phyloP scores from a whole-genome alignment of 2,329 filamentous ascomycete species.

The Colletotrichum kahawae region DNA sequence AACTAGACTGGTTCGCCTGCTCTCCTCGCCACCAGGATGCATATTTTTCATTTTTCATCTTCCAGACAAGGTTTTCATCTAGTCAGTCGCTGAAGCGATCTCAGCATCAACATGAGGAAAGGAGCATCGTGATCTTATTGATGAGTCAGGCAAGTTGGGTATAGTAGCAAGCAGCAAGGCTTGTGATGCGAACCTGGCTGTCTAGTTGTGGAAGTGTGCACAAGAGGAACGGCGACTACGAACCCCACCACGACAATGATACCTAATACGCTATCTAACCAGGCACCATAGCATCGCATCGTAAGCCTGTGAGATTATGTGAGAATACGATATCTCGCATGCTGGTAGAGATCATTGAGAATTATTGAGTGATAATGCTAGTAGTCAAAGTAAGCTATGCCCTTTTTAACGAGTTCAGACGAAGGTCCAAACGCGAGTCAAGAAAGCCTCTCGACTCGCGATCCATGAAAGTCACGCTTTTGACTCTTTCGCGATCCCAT shows the following conservation, averaged over 20 bases:
- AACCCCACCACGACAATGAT: background rate
- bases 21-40: background rate
- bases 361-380: background rate
- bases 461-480: background rate
- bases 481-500: background rate
- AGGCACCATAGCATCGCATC: background rate
- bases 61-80: background rate
- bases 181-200: background rate
- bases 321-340: background rate
- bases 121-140: background rate
- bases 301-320: background rate
- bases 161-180: background rate
- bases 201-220: background rate
- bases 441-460: background rate
- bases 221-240: background rate
- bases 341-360: background rate
- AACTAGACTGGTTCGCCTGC: background rate
- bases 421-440: background rate
- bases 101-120: background rate
- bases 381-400: background rate
- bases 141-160: background rate
- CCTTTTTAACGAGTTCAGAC: background rate
- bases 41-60: background rate
- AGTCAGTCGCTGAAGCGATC: background rate
- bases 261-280: background rate